Conservation (phyloP, 2,329 filamentous ascomycete genomes). For the Podosphaera leucotricha region DNA sequence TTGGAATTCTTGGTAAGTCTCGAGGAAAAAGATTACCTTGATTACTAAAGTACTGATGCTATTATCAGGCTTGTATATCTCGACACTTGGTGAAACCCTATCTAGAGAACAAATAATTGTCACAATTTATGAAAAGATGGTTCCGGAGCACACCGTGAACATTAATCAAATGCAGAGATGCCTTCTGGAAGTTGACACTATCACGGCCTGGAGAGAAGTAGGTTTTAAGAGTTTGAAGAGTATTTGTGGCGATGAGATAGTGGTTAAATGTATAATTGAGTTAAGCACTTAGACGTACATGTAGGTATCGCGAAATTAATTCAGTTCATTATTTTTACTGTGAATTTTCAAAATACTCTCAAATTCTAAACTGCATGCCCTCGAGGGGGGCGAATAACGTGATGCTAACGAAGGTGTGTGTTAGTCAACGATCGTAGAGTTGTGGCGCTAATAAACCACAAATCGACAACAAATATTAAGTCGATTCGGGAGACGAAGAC, state of each 20-base stretch:
- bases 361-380: too few species aligned
- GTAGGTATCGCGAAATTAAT: too few species aligned
- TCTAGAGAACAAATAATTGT: conserved; percentile 47
- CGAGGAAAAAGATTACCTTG: not conserved
- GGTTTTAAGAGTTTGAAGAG: conserved; percentile 37
- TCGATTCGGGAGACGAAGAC: too few species aligned
- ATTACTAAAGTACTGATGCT: conserved; percentile 2
- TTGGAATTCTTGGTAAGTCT: conserved; percentile 44
- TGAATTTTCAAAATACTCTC: too few species aligned
- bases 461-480: too few species aligned
- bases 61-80: conserved; percentile 47
- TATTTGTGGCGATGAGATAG: conserved; percentile 62
- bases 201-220: conserved; percentile 56
- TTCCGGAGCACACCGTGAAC: conserved; percentile 42
- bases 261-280: conserved; percentile 21
- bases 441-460: too few species aligned
- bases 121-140: conserved; percentile 44
- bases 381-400: too few species aligned
- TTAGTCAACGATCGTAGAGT: too few species aligned
- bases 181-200: conserved; percentile 56
- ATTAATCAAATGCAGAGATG: conserved; percentile 26
- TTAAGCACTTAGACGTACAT: too few species aligned
- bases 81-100: conserved; percentile 34
- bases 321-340: too few species aligned
- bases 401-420: too few species aligned